Evolutionary conservation across 306 rosid genomes (phyloP), one percentile per base, ranked within the genome.

Genomic region (Astragalus glycyphyllos): DNA sequence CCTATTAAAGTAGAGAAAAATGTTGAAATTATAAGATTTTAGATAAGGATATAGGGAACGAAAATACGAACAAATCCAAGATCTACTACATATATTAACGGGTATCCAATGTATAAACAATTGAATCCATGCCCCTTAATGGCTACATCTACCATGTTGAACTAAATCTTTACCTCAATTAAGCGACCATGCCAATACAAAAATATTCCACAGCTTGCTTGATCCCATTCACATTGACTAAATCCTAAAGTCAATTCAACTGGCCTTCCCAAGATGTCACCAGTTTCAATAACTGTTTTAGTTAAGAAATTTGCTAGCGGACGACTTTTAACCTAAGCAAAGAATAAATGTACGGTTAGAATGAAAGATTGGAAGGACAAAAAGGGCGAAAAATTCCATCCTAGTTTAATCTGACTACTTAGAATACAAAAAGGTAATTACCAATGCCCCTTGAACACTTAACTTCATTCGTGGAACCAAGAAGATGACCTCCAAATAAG

Each of bases 101-200:
- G 23, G 23, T 20, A 20, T 20, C 23, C 23, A 1, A 20, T 20
- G 23, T 20, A 23, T 15, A 55, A 64, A 64, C 7, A 7, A 61
- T 11, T 9, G 7, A 58, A 17, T 41, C 31, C 69, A 64, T 46
- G 5, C 58, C 42, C 47, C 15, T 26, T 44, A 51, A 26, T 49
- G 34, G 60, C 14, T 51, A 65, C 29, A 12, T 58, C 51, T 42
- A 8, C 37, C 46, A 8, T 20, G 15, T 35, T 15, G 55, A 41
- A 47, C 40, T 65, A 71, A 65, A 46, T 61, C 50, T 75, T 79
- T 56, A 83, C 90, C 87, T 86, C 90, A 75, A 86, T 80, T 69
- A 86, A 75, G 77, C 87, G 90, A 8, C 90, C 87, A 59, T 78
- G 85, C 85, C 87, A 86, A 59, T 86, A 86, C 71, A 86, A 78